These are phyloP conservation scores for Senna siamea DNA, from an alignment of 306 rosid species.

Conservation along the genomic window DNA sequence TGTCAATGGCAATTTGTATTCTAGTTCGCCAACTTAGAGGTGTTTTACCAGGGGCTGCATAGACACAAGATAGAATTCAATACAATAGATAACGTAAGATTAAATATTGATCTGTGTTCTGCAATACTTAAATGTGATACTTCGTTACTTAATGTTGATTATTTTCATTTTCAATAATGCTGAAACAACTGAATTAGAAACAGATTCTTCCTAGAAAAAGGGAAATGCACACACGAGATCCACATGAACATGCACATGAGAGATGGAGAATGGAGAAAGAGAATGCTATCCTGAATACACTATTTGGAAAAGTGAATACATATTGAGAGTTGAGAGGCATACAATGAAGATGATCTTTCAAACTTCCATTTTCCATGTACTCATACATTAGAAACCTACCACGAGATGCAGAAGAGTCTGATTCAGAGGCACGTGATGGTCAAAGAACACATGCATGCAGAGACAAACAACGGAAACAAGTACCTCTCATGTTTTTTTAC, in stretches of 20 bases:
- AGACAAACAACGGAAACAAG: conserved; percentile 23
- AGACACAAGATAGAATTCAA: neutral
- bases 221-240: conserved; percentile 30
- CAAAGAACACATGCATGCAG: conserved; percentile 39
- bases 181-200: conserved; percentile 16
- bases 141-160: neutral
- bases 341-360: conserved; percentile 98
- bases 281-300: conserved; percentile 4
- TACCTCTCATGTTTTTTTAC: conserved; percentile 83
- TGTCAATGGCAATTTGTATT: conserved; percentile 90
- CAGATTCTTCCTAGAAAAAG: conserved; percentile 3
- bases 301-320: conserved; percentile 33
- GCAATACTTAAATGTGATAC: neutral
- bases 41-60: conserved; percentile 77
- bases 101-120: too few relatives aligned
- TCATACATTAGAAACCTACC: conserved; percentile 92
- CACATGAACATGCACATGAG: conserved; percentile 28
- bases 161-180: conserved; percentile 1
- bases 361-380: conserved; percentile 97
- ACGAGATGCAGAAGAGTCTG: conserved; percentile 42
- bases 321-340: conserved; percentile 45
- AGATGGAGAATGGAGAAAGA: conserved; percentile 5
- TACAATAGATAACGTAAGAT: conserved; percentile 25
- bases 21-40: conserved; percentile 88
- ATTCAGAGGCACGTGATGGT: conserved; percentile 29